These are phyloP conservation scores for Lathyrus sativus DNA, from an alignment of 306 rosid species.

Conservation along the genomic window DNA sequence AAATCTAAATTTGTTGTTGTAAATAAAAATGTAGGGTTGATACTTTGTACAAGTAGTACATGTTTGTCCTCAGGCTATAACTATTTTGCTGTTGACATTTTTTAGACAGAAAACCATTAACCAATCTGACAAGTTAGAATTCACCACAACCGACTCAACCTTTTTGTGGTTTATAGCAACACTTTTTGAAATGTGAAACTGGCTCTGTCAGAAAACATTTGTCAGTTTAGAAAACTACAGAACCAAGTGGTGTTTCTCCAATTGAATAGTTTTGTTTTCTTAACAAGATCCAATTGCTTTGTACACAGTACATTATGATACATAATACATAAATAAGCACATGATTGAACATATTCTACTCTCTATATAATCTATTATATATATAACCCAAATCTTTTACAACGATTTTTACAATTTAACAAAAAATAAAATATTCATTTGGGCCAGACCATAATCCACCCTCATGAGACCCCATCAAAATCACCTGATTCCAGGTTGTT, in stretches of 20 bases:
- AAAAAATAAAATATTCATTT: constrained; percentile 31
- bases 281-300: constrained; percentile 15
- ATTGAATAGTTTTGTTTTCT: constrained; percentile 8
- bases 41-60: neutral
- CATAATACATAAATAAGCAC: constrained; percentile 36
- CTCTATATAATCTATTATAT: constrained; percentile 61
- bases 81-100: constrained; percentile 1
- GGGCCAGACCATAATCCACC: constrained; percentile 34
- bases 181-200: neutral
- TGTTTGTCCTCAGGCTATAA: constrained; percentile 1
- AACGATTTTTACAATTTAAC: constrained; percentile 60
- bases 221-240: constrained; percentile 10
- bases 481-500: constrained; percentile 52
- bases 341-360: constrained; percentile 49
- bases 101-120: neutral
- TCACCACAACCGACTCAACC: neutral
- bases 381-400: constrained; percentile 65
- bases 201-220: neutral
- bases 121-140: neutral
- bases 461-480: constrained; percentile 46
- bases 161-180: neutral
- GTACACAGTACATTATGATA: constrained; percentile 37
- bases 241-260: constrained; percentile 23
- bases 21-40: neutral
- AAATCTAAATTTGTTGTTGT: too few species aligned